phyloP scores from a whole-genome alignment of 108 stramenopile species.

The Parietichytrium sp. region DNA sequence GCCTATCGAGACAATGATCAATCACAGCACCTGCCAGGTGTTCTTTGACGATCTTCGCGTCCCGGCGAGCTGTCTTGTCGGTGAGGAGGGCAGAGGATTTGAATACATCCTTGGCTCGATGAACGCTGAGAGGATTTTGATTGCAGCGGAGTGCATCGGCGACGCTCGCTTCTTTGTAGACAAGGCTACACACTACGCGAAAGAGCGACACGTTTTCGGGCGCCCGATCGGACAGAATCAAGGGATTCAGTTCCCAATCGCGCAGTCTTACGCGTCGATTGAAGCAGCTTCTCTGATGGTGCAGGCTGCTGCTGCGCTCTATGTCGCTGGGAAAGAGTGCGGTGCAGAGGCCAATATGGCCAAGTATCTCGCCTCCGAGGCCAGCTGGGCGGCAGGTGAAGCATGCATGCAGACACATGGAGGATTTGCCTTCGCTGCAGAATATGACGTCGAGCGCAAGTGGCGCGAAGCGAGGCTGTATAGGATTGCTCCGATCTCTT shows the following conservation, averaged over 20 bases:
- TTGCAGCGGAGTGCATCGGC: slow-evolving; percentile 23
- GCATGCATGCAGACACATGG: slow-evolving; percentile 27
- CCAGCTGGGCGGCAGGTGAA: slow-evolving; percentile 29
- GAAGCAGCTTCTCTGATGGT: slow-evolving; percentile 32
- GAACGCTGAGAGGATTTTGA: slow-evolving; percentile 29
- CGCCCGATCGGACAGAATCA: slow-evolving; percentile 23
- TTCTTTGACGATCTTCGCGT: not conserved
- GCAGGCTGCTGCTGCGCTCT: slow-evolving; percentile 8
- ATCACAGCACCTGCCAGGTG: slow-evolving; percentile 7
- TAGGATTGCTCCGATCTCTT: not conserved
- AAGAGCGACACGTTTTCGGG: slow-evolving; percentile 6
- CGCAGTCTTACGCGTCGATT: slow-evolving; percentile 4
- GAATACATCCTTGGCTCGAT: not conserved
- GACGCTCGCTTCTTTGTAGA: slow-evolving; percentile 22
- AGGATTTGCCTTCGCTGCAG: slow-evolving; percentile 20
- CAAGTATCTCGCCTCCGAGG: slow-evolving; percentile 34
- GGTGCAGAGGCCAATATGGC: slow-evolving; percentile 32
- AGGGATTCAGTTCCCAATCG: slow-evolving; percentile 14
- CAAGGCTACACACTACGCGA: not conserved
- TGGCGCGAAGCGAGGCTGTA: slow-evolving; percentile 15
- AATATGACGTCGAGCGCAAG: slow-evolving; percentile 33
- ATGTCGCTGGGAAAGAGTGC: slow-evolving; percentile 3
- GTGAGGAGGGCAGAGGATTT: not conserved
- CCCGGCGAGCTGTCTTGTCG: not conserved
- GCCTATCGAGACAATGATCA: slow-evolving; percentile 35